Percentiles rank a stretch among this genome's conserved stretches.
Evolutionary conservation across 2,329 filamentous ascomycete genomes (phyloP).

Genomic region (Microsporum canis): DNA sequence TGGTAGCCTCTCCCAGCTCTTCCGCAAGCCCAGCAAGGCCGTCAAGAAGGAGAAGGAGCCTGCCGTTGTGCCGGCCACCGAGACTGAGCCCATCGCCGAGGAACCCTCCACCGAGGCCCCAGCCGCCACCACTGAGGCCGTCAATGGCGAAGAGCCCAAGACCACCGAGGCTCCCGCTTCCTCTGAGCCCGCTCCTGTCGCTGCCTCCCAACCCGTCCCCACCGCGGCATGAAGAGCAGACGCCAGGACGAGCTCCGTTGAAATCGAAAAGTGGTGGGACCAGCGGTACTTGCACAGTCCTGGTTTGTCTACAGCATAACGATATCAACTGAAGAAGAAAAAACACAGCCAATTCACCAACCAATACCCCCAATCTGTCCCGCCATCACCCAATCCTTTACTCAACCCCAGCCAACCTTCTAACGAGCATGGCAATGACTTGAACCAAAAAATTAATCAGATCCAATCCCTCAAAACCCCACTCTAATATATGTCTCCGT

Average conservation of each 20-base stretch:
- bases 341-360: neutral
- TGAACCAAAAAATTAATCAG: neutral
- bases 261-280: conserved; percentile 36
- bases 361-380: conserved; percentile 2
- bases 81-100: conserved; percentile 16
- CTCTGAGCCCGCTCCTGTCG: conserved; percentile 22
- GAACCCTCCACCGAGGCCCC: conserved; percentile 20
- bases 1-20: conserved; percentile 29
- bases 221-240: conserved; percentile 32
- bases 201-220: conserved; percentile 31
- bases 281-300: conserved; percentile 23
- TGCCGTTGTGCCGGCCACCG: conserved; percentile 20
- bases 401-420: neutral
- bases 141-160: conserved; percentile 15
- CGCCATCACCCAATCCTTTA: neutral
- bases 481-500: conserved; percentile 5
- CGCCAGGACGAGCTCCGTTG: conserved; percentile 24
- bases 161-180: conserved; percentile 7
- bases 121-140: conserved; percentile 14
- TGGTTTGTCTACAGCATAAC: conserved; percentile 15
- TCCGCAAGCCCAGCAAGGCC: conserved; percentile 40
- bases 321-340: conserved; percentile 3
- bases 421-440: conserved; percentile 3
- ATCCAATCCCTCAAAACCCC: neutral
- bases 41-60: conserved; percentile 33